Percentiles rank a stretch among this genome's conserved stretches.
Conservation (phyloP, 2,329 filamentous ascomycete species). For the Calonectria hongkongensis region DNA sequence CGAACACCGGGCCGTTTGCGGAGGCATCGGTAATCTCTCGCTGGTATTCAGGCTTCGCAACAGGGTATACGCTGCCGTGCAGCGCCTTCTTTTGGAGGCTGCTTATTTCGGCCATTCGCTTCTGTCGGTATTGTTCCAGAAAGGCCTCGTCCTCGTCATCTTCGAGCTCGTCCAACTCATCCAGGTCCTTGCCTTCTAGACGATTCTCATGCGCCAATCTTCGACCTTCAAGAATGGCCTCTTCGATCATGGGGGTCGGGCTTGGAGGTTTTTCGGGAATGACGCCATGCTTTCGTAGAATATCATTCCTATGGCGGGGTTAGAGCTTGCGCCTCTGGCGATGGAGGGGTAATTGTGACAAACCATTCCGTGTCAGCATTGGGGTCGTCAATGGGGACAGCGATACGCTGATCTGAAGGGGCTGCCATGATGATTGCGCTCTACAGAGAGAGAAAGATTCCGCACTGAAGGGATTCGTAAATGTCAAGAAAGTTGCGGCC, state of each 20-base stretch:
- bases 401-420: constrained; percentile 78
- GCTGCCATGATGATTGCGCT: constrained; percentile 71
- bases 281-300: constrained; percentile 95
- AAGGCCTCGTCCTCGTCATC: constrained; percentile 97
- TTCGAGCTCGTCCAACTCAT: constrained; percentile 94
- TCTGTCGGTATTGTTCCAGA: constrained; percentile 89
- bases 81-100: constrained; percentile 84
- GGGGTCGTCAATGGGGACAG: constrained; percentile 93
- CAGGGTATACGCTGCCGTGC: constrained; percentile 92
- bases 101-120: constrained; percentile 89
- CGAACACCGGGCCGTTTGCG: constrained; percentile 79
- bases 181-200: constrained; percentile 93
- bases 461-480: background rate
- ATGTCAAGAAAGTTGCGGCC: constrained; percentile 32
- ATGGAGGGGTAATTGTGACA: constrained; percentile 53
- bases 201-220: constrained; percentile 92
- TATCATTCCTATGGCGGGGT: constrained; percentile 87
- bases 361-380: constrained; percentile 98
- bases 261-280: constrained; percentile 99
- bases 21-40: constrained; percentile 95
- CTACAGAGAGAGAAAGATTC: background rate
- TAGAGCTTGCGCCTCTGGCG: constrained; percentile 46
- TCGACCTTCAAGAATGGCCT: constrained; percentile 90
- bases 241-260: constrained; percentile 95
- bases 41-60: constrained; percentile 95